Percentiles rank a stretch among this genome's conserved stretches.
Conservation (phyloP, 106 monocot species). For the Platanthera zijinensis region DNA sequence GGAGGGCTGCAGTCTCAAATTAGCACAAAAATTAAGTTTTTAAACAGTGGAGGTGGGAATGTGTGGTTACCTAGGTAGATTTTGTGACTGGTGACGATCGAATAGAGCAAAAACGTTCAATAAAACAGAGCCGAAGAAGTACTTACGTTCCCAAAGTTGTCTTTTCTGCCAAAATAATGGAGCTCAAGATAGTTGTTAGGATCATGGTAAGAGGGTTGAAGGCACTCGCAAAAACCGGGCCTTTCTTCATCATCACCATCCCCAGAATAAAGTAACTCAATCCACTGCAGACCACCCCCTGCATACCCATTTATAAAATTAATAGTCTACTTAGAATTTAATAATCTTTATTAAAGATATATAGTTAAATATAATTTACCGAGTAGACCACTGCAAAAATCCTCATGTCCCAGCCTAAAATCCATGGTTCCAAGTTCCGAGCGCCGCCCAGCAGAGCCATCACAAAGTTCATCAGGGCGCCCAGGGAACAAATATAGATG, state of each 20-base stretch:
- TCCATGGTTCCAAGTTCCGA: conserved; percentile 32
- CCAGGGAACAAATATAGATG: conserved; percentile 51
- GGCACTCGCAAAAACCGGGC: conserved; percentile 2
- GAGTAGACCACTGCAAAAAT: conserved; percentile 57
- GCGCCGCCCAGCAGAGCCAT: conserved; percentile 38
- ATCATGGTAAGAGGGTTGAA: conserved; percentile 2
- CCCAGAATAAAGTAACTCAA: not conserved
- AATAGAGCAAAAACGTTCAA: too few species aligned
- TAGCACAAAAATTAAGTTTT: not conserved
- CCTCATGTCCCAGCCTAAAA: conserved; percentile 40
- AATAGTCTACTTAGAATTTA: too few species aligned
- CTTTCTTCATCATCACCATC: not conserved
- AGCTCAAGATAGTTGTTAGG: not conserved
- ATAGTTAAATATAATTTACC: conserved; percentile 13
- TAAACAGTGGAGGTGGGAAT: too few species aligned
- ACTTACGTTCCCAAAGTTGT: not conserved
- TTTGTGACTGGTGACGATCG: too few species aligned
- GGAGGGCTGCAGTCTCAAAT: not conserved
- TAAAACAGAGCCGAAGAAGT: too few species aligned
- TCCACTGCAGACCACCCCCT: not conserved
- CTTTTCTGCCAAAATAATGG: not conserved
- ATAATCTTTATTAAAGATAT: too few species aligned
- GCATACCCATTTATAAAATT: not conserved
- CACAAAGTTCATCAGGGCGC: conserved; percentile 25
- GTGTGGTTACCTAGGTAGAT: too few species aligned